Conservation (phyloP, 163 green algal genomes). For the Chloromonas sp. region DNA sequence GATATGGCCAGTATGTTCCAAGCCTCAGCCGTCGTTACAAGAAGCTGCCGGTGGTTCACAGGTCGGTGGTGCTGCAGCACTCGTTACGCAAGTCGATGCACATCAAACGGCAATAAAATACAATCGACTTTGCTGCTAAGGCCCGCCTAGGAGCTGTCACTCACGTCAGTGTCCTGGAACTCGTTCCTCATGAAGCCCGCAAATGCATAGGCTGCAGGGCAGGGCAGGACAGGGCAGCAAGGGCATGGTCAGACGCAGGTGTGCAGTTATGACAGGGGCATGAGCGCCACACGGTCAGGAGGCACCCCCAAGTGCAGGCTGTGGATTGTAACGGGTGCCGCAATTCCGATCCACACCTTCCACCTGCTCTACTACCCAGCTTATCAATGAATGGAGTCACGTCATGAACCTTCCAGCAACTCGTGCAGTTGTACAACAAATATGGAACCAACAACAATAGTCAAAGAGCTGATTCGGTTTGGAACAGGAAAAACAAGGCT, state of each 20-base stretch:
- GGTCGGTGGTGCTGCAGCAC: background rate
- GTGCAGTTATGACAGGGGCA: background rate
- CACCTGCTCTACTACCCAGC: background rate
- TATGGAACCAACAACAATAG: background rate
- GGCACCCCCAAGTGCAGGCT: no score
- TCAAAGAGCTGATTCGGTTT: background rate
- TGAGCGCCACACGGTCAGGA: background rate
- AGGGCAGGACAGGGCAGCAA: background rate
- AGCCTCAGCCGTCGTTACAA: conserved; percentile 4
- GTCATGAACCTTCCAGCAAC: background rate
- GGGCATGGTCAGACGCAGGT: background rate
- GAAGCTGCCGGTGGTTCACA: conserved; percentile 28
- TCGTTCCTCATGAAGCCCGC: conserved; percentile 51
- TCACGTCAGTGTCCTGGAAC: conserved; percentile 20
- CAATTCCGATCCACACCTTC: no score
- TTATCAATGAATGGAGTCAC: background rate
- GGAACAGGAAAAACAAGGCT: background rate
- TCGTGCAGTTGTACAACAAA: background rate
- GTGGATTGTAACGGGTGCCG: no score
- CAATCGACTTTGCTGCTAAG: background rate
- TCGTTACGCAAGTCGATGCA: background rate
- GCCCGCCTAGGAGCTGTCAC: background rate
- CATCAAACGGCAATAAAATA: background rate
- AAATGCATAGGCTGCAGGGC: conserved; percentile 32
- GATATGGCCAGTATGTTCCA: background rate